Conservation (phyloP, 2,329 filamentous ascomycete species). For the Cytospora chrysosperma region DNA sequence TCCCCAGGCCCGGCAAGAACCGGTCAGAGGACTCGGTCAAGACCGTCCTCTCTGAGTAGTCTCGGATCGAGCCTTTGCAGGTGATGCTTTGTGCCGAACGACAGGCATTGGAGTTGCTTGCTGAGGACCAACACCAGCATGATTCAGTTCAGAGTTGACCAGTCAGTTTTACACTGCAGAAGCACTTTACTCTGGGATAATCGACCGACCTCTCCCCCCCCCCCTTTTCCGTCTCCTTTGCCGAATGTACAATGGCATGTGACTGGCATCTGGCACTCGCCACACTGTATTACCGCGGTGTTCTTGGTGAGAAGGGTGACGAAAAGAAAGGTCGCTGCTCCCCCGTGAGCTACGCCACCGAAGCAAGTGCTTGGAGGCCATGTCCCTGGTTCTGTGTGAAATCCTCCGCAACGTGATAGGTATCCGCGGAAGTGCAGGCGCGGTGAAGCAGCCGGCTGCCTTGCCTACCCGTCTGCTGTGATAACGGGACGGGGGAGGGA, state of each 20-base stretch:
- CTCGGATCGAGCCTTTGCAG: constrained; percentile 15
- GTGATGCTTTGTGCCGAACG: constrained; percentile 7
- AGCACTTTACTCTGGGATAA: neutral
- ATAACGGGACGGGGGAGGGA: constrained; percentile 19
- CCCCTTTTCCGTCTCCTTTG: neutral
- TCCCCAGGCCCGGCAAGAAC: neutral
- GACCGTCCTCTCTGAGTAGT: neutral
- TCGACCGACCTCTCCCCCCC: neutral
- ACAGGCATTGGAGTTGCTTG: neutral
- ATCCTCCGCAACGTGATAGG: neutral
- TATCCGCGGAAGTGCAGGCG: neutral
- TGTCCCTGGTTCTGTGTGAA: neutral
- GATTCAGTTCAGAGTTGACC: neutral
- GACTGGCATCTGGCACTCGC: neutral
- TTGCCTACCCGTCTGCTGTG: constrained; percentile 22
- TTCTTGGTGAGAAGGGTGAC: neutral
- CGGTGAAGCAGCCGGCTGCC: constrained; percentile 9
- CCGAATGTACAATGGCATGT: neutral
- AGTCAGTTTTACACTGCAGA: constrained; percentile 1
- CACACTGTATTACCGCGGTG: neutral
- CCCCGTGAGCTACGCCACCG: neutral
- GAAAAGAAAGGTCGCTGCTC: neutral
- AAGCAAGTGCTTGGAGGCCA: neutral
- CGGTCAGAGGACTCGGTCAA: neutral
- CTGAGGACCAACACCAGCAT: neutral